A percentile compares a stretch with the other conserved stretches of the same genome.
These are phyloP conservation scores for Linum trigynum DNA, from an alignment of 345 rosid species.

Conservation along the genomic window DNA sequence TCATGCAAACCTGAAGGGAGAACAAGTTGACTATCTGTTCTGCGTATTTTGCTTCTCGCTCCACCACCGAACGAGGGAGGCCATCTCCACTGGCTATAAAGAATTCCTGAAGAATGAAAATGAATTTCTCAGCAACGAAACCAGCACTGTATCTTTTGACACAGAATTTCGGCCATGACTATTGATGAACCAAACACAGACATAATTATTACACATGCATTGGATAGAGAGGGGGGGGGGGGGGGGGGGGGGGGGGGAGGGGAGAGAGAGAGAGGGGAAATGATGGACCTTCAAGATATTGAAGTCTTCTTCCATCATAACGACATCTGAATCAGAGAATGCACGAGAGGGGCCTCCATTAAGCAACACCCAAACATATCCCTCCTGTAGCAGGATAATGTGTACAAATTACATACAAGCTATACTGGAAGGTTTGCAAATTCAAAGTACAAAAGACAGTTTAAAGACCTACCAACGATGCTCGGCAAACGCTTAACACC, in stretches of 20 bases:
- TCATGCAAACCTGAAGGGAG: conserved; percentile 55
- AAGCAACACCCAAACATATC: conserved; percentile 68
- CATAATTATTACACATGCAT: neutral
- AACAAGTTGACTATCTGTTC: conserved; percentile 59
- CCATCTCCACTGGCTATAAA: conserved; percentile 94
- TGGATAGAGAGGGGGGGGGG: neutral
- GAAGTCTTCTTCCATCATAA: conserved; percentile 78
- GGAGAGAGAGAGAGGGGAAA: neutral
- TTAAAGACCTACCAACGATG: conserved; percentile 44
- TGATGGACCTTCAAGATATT: conserved; percentile 48
- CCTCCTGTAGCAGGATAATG: conserved; percentile 43
- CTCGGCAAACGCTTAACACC: conserved; percentile 68
- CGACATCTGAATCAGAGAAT: conserved; percentile 66
- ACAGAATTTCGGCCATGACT: neutral
- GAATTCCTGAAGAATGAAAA: conserved; percentile 46
- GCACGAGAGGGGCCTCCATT: conserved; percentile 96
- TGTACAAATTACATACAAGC: conserved; percentile 7
- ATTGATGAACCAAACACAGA: too few species aligned
- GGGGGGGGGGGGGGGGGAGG: too few species aligned
- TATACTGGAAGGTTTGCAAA: neutral
- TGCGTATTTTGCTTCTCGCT: conserved; percentile 66
- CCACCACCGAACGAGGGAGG: conserved; percentile 81
- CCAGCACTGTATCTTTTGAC: too few species aligned
- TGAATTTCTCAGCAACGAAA: neutral
- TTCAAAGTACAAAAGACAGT: neutral